A percentile compares a stretch with the other conserved stretches of the same genome.
Evolutionary conservation across 176 grass and related monocot genomes (phyloP).

Genomic region (Oryza officinalis): DNA sequence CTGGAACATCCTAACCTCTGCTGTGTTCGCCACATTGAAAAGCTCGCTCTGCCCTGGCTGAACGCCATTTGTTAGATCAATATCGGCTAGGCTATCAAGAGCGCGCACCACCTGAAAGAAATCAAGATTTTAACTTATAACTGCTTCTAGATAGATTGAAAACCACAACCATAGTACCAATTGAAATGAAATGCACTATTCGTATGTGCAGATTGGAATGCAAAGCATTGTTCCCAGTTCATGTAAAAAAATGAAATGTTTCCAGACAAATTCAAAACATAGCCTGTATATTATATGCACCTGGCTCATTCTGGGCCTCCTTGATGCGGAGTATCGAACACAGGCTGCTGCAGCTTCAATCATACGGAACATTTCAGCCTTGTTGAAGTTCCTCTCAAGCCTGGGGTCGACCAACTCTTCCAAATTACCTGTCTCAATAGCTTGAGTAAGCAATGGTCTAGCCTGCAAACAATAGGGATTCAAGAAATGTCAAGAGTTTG

Average conservation of each 20-base stretch:
- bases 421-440: slow-evolving; percentile 64
- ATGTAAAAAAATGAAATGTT: background rate
- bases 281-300: slow-evolving; percentile 24
- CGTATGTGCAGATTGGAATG: background rate
- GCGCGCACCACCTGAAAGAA: slow-evolving; percentile 73
- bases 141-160: background rate
- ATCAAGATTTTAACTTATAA: background rate
- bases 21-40: slow-evolving; percentile 78
- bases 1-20: slow-evolving; percentile 80
- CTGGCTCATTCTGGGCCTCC: slow-evolving; percentile 88
- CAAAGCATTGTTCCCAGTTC: background rate
- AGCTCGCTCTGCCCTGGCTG: slow-evolving; percentile 78
- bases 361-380: slow-evolving; percentile 85
- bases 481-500: background rate
- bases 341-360: slow-evolving; percentile 84
- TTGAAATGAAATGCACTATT: background rate
- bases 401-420: slow-evolving; percentile 62
- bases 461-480: slow-evolving; percentile 52
- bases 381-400: slow-evolving; percentile 64
- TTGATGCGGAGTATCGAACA: slow-evolving; percentile 69
- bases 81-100: slow-evolving; percentile 73
- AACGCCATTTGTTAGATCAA: slow-evolving; percentile 82
- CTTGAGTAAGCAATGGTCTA: slow-evolving; percentile 63
- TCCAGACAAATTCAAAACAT: background rate
- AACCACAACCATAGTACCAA: background rate